Evolutionary conservation across 371 early-diverging fungal genomes (phyloP).

Genomic region (Thermomucor indicae-seudaticae): DNA sequence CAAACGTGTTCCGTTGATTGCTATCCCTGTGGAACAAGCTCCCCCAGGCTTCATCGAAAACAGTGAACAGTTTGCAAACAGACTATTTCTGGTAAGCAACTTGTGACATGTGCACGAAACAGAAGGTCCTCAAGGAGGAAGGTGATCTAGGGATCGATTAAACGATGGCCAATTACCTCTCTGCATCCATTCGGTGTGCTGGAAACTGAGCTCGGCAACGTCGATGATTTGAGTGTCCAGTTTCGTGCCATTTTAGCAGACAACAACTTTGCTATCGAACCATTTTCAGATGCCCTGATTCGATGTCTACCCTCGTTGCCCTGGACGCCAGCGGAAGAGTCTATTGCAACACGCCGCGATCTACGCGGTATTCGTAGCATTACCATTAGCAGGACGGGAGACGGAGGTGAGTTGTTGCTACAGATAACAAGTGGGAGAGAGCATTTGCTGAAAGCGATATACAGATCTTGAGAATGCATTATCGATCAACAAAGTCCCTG

Average conservation of each 20-base stretch:
- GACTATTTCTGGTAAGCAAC: slow-evolving; percentile 52
- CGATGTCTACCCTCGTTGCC: slow-evolving; percentile 54
- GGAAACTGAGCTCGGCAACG: slow-evolving; percentile 58
- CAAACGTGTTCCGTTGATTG: slow-evolving; percentile 73
- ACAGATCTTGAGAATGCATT: slow-evolving; percentile 86
- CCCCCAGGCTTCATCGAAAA: slow-evolving; percentile 63
- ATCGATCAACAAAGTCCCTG: slow-evolving; percentile 53
- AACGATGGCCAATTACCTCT: slow-evolving; percentile 68
- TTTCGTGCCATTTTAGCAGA: slow-evolving; percentile 68
- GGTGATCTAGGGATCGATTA: slow-evolving; percentile 48
- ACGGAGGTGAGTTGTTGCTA: slow-evolving; percentile 58
- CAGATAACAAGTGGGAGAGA: background rate
- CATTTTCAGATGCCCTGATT: slow-evolving; percentile 54
- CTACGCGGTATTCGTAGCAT: slow-evolving; percentile 66
- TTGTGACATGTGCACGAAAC: background rate
- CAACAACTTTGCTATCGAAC: slow-evolving; percentile 44
- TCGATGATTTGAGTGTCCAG: slow-evolving; percentile 62
- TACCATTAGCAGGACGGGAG: slow-evolving; percentile 85
- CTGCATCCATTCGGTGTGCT: slow-evolving; percentile 74
- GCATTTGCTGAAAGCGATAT: background rate
- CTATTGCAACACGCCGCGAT: slow-evolving; percentile 59
- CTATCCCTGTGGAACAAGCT: slow-evolving; percentile 67
- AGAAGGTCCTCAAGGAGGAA: background rate
- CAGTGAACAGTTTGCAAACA: slow-evolving; percentile 49
- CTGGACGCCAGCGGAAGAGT: slow-evolving; percentile 62